These are phyloP conservation scores for Pseudopyricularia cyperi DNA, from an alignment of 2,329 filamentous ascomycete genomes.

Conservation along the genomic window DNA sequence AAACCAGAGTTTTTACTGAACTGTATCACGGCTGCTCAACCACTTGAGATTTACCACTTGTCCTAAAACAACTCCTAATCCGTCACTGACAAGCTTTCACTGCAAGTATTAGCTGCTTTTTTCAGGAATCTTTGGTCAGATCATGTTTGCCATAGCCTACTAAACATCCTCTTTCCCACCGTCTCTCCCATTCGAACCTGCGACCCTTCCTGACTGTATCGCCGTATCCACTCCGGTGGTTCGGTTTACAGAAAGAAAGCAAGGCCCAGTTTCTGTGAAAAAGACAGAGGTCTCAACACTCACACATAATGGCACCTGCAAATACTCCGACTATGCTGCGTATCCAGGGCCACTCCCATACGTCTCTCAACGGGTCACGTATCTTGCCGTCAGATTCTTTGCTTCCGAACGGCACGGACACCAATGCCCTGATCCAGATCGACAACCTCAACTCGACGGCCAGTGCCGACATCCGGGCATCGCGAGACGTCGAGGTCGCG, in stretches of 20 bases:
- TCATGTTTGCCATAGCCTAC: too few species aligned
- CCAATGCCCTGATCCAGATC: not conserved
- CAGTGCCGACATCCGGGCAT: not conserved
- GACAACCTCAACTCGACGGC: not conserved
- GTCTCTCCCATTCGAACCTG: too few species aligned
- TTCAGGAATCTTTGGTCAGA: too few species aligned
- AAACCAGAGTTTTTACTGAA: too few species aligned
- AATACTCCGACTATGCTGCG: not conserved
- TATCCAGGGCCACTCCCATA: not conserved
- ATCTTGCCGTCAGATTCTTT: not conserved
- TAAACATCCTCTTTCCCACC: not conserved
- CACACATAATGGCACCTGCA: not conserved
- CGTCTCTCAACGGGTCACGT: not conserved
- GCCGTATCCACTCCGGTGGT: not conserved
- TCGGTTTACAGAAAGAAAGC: not conserved
- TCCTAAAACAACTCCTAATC: too few species aligned
- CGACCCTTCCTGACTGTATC: not conserved
- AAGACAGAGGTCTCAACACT: not conserved
- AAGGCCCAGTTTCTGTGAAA: not conserved
- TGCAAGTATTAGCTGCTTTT: too few species aligned
- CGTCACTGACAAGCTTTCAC: too few species aligned
- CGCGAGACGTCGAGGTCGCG: slow-evolving; percentile 6
- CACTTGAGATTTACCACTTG: too few species aligned
- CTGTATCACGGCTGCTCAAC: too few species aligned
- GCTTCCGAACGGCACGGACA: not conserved